Conservation (phyloP, 441 rosid species). For the Adansonia madagascariensis region DNA sequence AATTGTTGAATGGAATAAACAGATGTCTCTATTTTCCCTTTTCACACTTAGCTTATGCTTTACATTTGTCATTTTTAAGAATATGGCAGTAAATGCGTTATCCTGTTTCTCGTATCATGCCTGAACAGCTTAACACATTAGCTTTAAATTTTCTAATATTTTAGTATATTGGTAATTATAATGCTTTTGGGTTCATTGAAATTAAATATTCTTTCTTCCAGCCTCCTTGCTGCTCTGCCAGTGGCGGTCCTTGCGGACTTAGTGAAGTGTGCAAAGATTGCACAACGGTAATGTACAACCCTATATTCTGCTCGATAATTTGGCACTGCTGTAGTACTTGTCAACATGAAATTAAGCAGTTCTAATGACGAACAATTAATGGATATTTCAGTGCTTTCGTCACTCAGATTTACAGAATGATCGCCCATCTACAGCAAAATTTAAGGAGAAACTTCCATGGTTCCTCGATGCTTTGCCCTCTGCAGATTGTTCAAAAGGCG, state of each 20-base stretch:
- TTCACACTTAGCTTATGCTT: conserved; percentile 1
- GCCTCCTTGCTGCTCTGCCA: conserved; percentile 89
- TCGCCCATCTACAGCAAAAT: conserved; percentile 88
- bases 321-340: conserved; percentile 19
- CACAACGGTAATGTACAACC: conserved; percentile 72
- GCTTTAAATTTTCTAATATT: background rate
- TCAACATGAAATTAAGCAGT: conserved; percentile 23
- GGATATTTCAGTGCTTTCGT: conserved; percentile 77
- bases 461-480: conserved; percentile 94
- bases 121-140: background rate
- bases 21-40: background rate
- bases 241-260: conserved; percentile 57
- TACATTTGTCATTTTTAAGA: conserved; percentile 12
- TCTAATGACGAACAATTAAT: conserved; percentile 27
- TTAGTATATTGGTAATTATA: conserved; percentile 9
- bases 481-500: conserved; percentile 98
- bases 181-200: conserved; percentile 23
- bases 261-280: conserved; percentile 92
- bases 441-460: conserved; percentile 95
- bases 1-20: conserved; percentile 11
- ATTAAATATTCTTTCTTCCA: conserved; percentile 38
- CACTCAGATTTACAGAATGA: conserved; percentile 85
- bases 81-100: background rate
- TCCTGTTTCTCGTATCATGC: conserved; percentile 8
- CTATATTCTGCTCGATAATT: conserved; percentile 19